Evolutionary conservation across 306 rosid species (phyloP).

Genomic region (Citrullus amarus): DNA sequence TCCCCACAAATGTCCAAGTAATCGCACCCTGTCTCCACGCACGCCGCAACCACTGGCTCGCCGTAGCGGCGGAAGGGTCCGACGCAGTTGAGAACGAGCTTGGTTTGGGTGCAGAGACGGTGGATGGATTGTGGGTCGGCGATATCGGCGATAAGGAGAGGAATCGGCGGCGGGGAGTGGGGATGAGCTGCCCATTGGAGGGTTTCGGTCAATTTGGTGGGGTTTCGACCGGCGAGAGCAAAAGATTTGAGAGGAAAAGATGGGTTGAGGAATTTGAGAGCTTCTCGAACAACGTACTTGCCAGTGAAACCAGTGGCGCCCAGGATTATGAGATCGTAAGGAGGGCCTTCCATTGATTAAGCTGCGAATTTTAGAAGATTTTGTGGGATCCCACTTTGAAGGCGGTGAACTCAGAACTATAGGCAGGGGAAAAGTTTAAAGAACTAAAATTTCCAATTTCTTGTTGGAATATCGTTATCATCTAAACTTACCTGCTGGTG

Average conservation of each 20-base stretch:
- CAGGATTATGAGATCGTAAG: conserved; percentile 51
- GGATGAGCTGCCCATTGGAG: conserved; percentile 64
- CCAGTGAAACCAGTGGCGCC: conserved; percentile 97
- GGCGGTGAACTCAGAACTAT: too few relatives aligned
- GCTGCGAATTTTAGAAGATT: too few relatives aligned
- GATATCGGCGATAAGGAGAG: conserved; percentile 51
- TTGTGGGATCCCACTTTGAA: too few relatives aligned
- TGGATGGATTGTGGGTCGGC: conserved; percentile 47
- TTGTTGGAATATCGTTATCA: too few relatives aligned
- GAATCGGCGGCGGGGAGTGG: conserved; percentile 36
- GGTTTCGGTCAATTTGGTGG: conserved; percentile 35
- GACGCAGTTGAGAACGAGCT: conserved; percentile 75
- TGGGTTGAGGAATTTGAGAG: conserved; percentile 50
- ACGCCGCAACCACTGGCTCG: conserved; percentile 61
- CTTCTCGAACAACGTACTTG: conserved; percentile 55
- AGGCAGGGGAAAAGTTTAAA: too few relatives aligned
- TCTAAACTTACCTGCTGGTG: too few relatives aligned
- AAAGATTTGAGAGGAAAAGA: conserved; percentile 48
- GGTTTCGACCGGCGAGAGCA: conserved; percentile 72
- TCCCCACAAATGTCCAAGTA: conserved; percentile 84
- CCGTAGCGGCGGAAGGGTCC: conserved; percentile 89
- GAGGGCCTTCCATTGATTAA: conserved; percentile 8
- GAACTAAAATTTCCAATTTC: too few relatives aligned
- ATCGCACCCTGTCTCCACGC: conserved; percentile 56
- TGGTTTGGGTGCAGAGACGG: conserved; percentile 45